Evolutionary conservation across 2,329 filamentous ascomycete genomes (phyloP), one percentile per base, ranked within the genome.

Genomic region (Fusarium austroafricanum): DNA sequence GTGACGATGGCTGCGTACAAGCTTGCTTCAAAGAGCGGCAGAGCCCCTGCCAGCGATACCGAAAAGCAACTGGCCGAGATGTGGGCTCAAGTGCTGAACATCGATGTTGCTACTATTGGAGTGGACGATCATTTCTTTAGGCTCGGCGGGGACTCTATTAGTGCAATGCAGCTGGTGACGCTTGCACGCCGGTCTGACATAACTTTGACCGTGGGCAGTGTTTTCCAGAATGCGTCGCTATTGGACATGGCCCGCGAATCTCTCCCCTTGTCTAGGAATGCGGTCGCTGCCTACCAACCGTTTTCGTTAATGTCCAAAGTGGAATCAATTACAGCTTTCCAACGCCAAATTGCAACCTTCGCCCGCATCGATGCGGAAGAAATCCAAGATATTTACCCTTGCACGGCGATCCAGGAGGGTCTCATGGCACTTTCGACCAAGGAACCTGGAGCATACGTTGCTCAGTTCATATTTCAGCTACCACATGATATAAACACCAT

Each of bases 121-220:
- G 64, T 68, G 1, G 35, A 70, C 2, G 80, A 82, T 66, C 79
- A 78, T 65, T 84, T 84, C 76, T 80, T 84, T 62, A 76, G 74
- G 0, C 77, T 84, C 6, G 82, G 82, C 1, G 82, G 83, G 2
- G 73, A 75, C 51, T 75, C 74, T 0, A 70, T 75, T 3, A 50
- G 57, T 0, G 70, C 72, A 2, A 75, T 75, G 67, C 55, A 63
- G 0, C 8, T 70, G 58, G 73, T 75, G 6, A 65, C 73, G 6
- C 61, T 77, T 10, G 79, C 81, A 2, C 72, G 81, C 39, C 73
- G 76, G 10, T 75, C 79, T 6, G 79, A 78, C 3, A 71, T 83
- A 12, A 64, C 73, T 4, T 46, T 85, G 44, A 81, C 76, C 3
- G 83, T 85, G 3, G 78, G 81, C 1, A 76, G 80, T n/a, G 79